Base-by-base conservation (phyloP, 371 early-diverging fungal species). In the Actinomortierella wolfii region DNA sequence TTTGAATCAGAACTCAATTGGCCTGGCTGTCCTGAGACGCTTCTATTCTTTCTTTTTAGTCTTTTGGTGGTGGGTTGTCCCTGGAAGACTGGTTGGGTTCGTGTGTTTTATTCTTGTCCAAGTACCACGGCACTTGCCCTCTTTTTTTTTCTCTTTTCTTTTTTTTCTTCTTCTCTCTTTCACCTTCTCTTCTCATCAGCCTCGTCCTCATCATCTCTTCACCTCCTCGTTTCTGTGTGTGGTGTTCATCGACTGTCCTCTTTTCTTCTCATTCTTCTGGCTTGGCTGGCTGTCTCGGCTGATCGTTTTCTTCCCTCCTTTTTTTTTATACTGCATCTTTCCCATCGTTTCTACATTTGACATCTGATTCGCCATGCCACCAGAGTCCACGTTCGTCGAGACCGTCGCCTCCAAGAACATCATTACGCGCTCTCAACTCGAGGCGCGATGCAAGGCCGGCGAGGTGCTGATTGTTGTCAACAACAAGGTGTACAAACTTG, bases 401-500 rank as follows among this genome's bases (percentile, higher is more conserved):
- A 61, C 73, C 11, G 43, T 46, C 49, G 51, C 73, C 51, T 66
- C 65, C 56, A 61, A 56, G 50, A 71, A 59, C 63, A 43, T 66
- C 62, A 71, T 71, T 59, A 61, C 66, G 6, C 57, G 61, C 17
- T 61, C 66, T 6, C 56, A 71, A 45, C 67, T 71, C 39, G 73
- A 71, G 24, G 59, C 73, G 11, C 57, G 73, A 62, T 71, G 73
- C 59, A 71, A 71, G 57, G 61, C 73, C 15, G 92, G 92, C 20
- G 89, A 92, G 77, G 76, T 82, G 34, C 78, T 92, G 52, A 86
- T 93, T 46, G 85, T 93, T 21, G 87, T 84, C 57, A 87, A 91
- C 44, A 79, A 80, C 46, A 91, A 92, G 76, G 96, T 96, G 57
- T 94, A 94, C 82, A 89, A 91, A 74, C 83, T 95, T 40, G 89